These are phyloP conservation scores for Niebla homalea DNA, from an alignment of 495 filamentous ascomycete genomes.

Conservation along the genomic window DNA sequence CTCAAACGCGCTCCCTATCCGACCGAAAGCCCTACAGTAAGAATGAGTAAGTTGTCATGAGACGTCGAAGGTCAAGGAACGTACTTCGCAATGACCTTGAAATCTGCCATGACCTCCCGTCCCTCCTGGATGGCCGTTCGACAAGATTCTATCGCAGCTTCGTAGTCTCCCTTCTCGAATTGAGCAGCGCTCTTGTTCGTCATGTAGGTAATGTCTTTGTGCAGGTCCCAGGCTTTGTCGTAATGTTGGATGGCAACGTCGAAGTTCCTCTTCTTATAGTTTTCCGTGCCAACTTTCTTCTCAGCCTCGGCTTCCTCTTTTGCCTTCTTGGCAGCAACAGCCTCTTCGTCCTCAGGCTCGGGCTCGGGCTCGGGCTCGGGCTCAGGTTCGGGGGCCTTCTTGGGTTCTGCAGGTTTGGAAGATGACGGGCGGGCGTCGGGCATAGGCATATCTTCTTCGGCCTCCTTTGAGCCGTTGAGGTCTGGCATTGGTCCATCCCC, in stretches of 20 bases:
- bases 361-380: conserved; percentile 50
- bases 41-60: conserved; percentile 9
- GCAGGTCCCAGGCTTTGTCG: conserved; percentile 80
- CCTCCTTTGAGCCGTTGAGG: conserved; percentile 30
- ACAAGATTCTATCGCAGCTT: conserved; percentile 74
- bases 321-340: conserved; percentile 67
- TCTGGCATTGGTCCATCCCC: conserved; percentile 28
- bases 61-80: conserved; percentile 4
- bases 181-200: conserved; percentile 92
- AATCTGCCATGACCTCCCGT: conserved; percentile 74
- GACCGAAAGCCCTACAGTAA: conserved; percentile 54
- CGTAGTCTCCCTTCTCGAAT: conserved; percentile 89
- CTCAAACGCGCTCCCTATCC: conserved; percentile 83
- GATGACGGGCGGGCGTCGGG: conserved; percentile 47
- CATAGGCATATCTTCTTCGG: conserved; percentile 68
- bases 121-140: conserved; percentile 82
- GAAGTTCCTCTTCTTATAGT: conserved; percentile 96
- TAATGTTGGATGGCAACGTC: conserved; percentile 94
- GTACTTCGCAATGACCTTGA: conserved; percentile 92
- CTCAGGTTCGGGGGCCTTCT: conserved; percentile 46
- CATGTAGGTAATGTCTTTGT: conserved; percentile 94
- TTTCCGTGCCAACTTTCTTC: conserved; percentile 86
- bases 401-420: conserved; percentile 34
- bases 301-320: conserved; percentile 88
- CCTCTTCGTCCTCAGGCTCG: conserved; percentile 66